Percentiles rank a stretch among this genome's conserved stretches.
Conservation (phyloP, 306 rosid genomes). For the Vachellia collinsii region DNA sequence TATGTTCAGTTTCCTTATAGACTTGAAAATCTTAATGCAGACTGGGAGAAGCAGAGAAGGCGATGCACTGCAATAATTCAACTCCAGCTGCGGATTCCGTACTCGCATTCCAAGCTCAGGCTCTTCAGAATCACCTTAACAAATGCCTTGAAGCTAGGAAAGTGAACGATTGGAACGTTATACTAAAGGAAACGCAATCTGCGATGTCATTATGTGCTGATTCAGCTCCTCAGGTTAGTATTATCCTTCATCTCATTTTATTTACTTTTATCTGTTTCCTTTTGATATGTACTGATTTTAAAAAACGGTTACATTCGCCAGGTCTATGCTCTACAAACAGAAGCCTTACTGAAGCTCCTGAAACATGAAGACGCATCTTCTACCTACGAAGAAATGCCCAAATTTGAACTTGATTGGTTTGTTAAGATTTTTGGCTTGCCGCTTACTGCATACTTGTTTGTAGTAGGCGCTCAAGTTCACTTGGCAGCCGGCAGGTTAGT, state of each 20-base stretch:
- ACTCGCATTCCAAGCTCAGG: constrained; percentile 54
- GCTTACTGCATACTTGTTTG: constrained; percentile 54
- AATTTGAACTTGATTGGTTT: constrained; percentile 54
- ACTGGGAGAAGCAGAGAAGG: constrained; percentile 81
- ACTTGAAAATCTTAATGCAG: constrained; percentile 48
- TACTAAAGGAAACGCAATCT: constrained; percentile 67
- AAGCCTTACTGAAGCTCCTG: constrained; percentile 73
- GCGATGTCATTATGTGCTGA: constrained; percentile 74
- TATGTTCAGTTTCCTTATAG: constrained; percentile 23
- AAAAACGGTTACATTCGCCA: constrained; percentile 33
- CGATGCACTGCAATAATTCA: constrained; percentile 55
- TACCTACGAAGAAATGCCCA: constrained; percentile 62
- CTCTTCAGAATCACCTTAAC: constrained; percentile 62
- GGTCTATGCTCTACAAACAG: constrained; percentile 85
- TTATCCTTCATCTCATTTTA: constrained; percentile 2
- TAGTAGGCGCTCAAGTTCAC: constrained; percentile 70
- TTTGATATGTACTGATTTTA: constrained; percentile 19
- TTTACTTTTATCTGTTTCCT: not conserved
- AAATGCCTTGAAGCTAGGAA: constrained; percentile 67
- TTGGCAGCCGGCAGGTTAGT: constrained; percentile 84
- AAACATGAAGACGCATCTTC: constrained; percentile 80
- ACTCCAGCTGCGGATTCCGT: constrained; percentile 45
- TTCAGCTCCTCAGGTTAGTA: constrained; percentile 78
- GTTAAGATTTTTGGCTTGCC: constrained; percentile 62
- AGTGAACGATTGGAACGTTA: constrained; percentile 63